Base-by-base conservation (phyloP, 2,329 filamentous ascomycete genomes). In the Pestalotiopsis sp. region DNA sequence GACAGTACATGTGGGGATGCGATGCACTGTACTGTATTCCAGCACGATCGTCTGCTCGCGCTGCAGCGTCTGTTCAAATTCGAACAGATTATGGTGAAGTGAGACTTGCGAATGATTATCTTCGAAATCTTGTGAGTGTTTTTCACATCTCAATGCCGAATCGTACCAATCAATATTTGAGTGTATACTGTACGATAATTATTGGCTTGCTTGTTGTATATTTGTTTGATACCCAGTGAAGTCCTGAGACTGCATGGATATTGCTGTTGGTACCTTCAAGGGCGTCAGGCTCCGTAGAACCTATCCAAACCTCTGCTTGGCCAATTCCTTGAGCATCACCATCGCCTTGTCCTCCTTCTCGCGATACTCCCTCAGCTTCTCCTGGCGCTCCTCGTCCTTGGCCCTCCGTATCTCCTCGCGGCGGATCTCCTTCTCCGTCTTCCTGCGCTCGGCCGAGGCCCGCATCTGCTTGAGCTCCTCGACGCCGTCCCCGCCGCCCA, bases 331-430 rank as follows among this genome's bases (percentile, higher is more conserved):
- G 76, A 98, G 76, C 86, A 93, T 94, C 63, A 89, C 89, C 85
- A 98, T 93, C 1, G 94, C 97, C 76, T 89, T 90, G 71, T 94
- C 91, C 81, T 98, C 95, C 79, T 94, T 93, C 75, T 89, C 88
- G 75, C 88, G 86, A 79, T 93, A 91, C 72, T 87, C 89, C 74
- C 86, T 84, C 65, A 95, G 77, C 74, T 90, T 87, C 82, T 94
- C 92, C 77, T 97, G 93, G 73, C 94, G 86, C 84, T 98, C 95
- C 61, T 90, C 94, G 70, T 86, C 86, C 76, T 89, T 89, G 12
- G 93, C 93, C 75, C 94, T 83, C 70, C 92, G 82, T 68, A 94
- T 86, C 81, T 97, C 95, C 80, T 98, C 95, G 75, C 93, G 87
- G 69, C 93, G 82, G 17, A 96, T 82, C 84, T 98, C 94, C 66